Evolutionary conservation across 2,329 filamentous ascomycete species (phyloP).

Genomic region (Ophiostoma tasmaniense): DNA sequence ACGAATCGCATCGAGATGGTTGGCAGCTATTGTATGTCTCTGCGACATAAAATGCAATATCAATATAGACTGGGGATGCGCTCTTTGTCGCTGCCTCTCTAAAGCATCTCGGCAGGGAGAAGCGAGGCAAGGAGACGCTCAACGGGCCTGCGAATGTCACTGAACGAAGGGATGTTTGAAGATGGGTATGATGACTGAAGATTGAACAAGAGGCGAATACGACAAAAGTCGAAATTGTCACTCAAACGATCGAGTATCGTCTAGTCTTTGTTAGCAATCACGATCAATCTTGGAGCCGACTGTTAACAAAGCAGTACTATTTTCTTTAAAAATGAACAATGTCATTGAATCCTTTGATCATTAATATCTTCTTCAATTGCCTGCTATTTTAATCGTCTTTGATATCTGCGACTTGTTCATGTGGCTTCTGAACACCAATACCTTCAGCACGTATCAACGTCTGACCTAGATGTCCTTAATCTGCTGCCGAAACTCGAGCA

Average conservation of each 20-base stretch:
- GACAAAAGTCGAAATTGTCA: not conserved
- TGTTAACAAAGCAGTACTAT: not conserved
- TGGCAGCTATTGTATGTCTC: not conserved
- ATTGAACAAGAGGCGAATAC: not conserved
- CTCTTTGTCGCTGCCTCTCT: not conserved
- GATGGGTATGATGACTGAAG: not conserved
- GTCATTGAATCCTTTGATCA: not conserved
- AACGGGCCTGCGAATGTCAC: not conserved
- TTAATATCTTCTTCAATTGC: not conserved
- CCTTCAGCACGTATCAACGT: too few relatives aligned
- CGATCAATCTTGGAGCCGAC: not conserved
- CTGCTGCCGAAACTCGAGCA: constrained; percentile 9
- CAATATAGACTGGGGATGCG: not conserved
- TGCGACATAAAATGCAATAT: not conserved
- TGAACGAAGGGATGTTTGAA: not conserved
- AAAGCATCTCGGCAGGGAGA: not conserved
- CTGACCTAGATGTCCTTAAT: not conserved
- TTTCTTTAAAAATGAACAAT: not conserved
- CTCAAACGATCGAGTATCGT: not conserved
- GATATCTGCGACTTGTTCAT: not conserved
- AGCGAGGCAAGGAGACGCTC: not conserved
- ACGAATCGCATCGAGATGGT: not conserved
- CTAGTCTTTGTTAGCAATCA: not conserved
- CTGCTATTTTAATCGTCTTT: too few relatives aligned
- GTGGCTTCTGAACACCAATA: not conserved